Conservation (phyloP, 106 monocot species). For the Phalaenopsis aphrodite region DNA sequence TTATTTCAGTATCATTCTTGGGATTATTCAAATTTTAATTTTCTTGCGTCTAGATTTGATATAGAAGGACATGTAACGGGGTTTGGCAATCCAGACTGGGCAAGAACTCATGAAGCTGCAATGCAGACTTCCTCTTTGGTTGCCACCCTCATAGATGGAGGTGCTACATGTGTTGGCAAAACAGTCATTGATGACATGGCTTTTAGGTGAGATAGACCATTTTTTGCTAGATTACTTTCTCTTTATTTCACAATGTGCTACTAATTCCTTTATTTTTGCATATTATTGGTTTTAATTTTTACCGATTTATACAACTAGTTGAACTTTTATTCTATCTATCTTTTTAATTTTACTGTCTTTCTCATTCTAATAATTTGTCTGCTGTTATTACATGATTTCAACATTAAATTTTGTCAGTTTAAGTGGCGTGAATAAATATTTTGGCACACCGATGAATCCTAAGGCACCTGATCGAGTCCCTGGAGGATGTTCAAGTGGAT, state of each 20-base stretch:
- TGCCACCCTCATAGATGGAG: conserved; percentile 53
- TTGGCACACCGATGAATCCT: conserved; percentile 76
- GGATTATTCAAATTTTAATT: not conserved
- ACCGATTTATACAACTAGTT: not conserved
- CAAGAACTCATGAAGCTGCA: conserved; percentile 58
- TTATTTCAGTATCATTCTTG: no score
- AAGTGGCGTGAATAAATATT: conserved; percentile 80
- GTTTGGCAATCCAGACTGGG: conserved; percentile 86
- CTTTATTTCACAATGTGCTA: not conserved
- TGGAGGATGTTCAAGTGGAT: conserved; percentile 93
- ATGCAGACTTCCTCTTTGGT: conserved; percentile 43
- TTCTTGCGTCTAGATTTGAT: conserved; percentile 51
- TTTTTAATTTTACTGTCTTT: not conserved
- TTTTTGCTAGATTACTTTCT: not conserved
- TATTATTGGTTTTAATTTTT: not conserved
- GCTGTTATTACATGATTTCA: not conserved
- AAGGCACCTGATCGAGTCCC: conserved; percentile 51
- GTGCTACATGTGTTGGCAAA: conserved; percentile 85
- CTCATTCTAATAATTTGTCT: not conserved
- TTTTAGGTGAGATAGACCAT: conserved; percentile 36
- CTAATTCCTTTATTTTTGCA: not conserved
- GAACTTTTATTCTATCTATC: no score
- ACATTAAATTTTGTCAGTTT: conserved; percentile 42
- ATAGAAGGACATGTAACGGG: conserved; percentile 63
- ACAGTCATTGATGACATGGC: conserved; percentile 92